phyloP scores from a whole-genome alignment of 371 early-diverging fungal species.

The Phascolomyces articulosus region DNA sequence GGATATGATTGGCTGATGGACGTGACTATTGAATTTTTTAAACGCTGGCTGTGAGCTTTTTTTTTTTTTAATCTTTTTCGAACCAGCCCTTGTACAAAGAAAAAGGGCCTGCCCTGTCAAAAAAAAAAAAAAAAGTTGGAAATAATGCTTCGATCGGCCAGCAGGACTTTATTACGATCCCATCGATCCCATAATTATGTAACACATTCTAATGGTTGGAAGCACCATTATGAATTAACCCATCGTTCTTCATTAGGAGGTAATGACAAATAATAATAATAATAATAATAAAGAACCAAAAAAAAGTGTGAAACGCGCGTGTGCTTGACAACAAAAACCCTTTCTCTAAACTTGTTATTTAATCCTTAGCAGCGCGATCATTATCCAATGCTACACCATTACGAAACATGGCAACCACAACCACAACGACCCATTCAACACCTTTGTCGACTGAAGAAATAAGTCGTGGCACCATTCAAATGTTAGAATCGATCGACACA shows the following conservation, averaged over 20 bases:
- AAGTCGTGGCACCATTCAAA: no score
- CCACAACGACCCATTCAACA: not conserved
- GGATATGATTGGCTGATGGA: constrained; percentile 8
- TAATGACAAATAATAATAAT: no score
- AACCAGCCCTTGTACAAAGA: not conserved
- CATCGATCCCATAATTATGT: not conserved
- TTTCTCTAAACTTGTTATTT: no score
- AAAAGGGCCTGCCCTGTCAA: constrained; percentile 3
- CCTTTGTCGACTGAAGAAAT: no score
- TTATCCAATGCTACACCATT: not conserved
- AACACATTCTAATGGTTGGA: not conserved
- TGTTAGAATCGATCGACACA: not conserved
- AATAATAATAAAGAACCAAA: no score
- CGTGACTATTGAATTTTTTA: constrained; percentile 3
- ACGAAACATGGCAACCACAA: not conserved
- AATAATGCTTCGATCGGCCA: not conserved
- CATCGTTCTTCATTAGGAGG: not conserved
- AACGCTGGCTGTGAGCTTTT: not conserved
- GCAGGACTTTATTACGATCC: not conserved
- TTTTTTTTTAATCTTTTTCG: not conserved
- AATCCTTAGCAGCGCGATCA: constrained; percentile 1
- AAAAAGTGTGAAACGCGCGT: no score
- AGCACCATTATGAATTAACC: not conserved
- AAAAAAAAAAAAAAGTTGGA: not conserved
- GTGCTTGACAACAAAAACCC: no score